These are phyloP conservation scores for Penicillium sp. DNA, from an alignment of 2,329 filamentous ascomycete genomes.

Conservation along the genomic window DNA sequence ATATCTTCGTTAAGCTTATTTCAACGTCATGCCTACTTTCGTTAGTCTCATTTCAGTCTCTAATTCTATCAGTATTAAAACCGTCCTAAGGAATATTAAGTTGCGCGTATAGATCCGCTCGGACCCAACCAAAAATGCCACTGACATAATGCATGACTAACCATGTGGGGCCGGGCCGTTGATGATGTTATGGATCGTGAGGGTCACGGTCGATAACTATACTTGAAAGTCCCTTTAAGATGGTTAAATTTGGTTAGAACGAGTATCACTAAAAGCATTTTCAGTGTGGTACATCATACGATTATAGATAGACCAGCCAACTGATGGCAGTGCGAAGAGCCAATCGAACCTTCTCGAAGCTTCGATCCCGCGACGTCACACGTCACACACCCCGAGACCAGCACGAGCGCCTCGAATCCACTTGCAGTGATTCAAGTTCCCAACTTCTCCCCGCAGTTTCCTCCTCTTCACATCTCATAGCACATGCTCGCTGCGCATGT, in stretches of 20 bases:
- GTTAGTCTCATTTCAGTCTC: not conserved
- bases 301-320: not conserved
- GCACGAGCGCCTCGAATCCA: slow-evolving; percentile 11
- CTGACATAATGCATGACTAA: slow-evolving; percentile 7
- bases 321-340: not conserved
- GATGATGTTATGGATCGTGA: slow-evolving; percentile 18
- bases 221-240: not conserved
- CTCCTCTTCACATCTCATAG: not conserved
- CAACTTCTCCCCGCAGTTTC: not conserved
- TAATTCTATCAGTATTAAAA: not conserved
- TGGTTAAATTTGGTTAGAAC: not conserved
- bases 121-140: not conserved
- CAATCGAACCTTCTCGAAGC: slow-evolving; percentile 40
- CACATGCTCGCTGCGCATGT: not conserved
- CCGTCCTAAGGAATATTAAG: not conserved
- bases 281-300: not conserved
- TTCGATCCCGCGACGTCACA: slow-evolving; percentile 37
- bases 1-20: not conserved
- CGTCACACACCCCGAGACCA: slow-evolving; percentile 29
- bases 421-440: slow-evolving; percentile 10
- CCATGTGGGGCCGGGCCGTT: slow-evolving; percentile 11
- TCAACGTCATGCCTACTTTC: not conserved
- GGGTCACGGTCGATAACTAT: not conserved
- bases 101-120: not conserved
- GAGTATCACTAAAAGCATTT: not conserved